Conservation (phyloP, 176 grass and related monocot genomes). For the Poa pratensis region DNA sequence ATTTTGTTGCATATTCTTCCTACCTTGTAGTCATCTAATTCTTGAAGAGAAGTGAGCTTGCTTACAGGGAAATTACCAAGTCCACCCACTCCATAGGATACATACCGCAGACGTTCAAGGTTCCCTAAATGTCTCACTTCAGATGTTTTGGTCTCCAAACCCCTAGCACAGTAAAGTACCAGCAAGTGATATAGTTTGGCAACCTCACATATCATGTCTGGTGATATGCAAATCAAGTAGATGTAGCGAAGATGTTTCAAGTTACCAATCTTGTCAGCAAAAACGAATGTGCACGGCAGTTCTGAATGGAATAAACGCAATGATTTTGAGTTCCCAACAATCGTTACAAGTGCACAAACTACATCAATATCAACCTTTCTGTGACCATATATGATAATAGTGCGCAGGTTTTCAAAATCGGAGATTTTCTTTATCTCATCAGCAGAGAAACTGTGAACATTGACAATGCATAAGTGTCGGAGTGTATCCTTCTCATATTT, state of each 20-base stretch:
- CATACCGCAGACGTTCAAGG: constrained; percentile 3
- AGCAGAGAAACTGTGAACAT: neutral
- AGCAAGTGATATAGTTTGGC: constrained; percentile 38
- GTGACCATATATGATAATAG: neutral
- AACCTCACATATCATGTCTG: rapidly evolving
- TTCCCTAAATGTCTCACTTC: neutral
- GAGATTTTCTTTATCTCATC: constrained; percentile 5
- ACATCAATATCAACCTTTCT: neutral
- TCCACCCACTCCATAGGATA: rapidly evolving
- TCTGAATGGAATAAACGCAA: neutral
- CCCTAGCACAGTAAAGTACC: rapidly evolving
- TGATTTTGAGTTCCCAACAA: neutral
- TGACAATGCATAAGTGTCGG: neutral
- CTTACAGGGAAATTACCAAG: neutral
- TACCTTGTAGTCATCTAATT: rapidly evolving
- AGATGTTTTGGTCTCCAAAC: neutral
- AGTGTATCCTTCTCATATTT: neutral
- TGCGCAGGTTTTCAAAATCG: neutral
- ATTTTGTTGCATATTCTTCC: neutral
- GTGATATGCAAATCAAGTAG: neutral
- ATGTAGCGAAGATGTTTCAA: constrained; percentile 48
- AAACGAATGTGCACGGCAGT: too few relatives aligned
- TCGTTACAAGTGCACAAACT: neutral
- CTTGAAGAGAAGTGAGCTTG: constrained; percentile 19
- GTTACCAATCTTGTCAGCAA: neutral